Conservation (phyloP, 176 grass and related monocot species). For the Miscanthus lutarioriparius region DNA sequence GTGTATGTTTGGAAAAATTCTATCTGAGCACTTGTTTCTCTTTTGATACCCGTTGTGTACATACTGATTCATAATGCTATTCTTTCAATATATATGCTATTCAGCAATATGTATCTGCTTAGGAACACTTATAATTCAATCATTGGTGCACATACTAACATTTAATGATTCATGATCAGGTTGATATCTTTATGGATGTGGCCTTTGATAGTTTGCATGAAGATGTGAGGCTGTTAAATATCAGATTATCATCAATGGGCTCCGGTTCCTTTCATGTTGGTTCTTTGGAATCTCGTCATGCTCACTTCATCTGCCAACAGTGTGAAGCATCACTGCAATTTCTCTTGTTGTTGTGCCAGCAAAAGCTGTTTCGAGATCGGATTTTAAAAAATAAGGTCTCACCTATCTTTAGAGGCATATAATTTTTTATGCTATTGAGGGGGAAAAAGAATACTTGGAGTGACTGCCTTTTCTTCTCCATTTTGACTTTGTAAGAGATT, state of each 20-base stretch:
- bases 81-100: conserved; percentile 12
- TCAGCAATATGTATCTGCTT: conserved; percentile 12
- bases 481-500: not conserved
- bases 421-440: not conserved
- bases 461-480: not conserved
- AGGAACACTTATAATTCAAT: conserved; percentile 14
- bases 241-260: conserved; percentile 49
- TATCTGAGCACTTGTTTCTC: not conserved
- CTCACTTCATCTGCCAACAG: conserved; percentile 85
- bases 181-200: conserved; percentile 90
- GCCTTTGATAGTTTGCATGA: conserved; percentile 87
- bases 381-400: conserved; percentile 86
- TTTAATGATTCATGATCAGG: conserved; percentile 52
- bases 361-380: conserved; percentile 81
- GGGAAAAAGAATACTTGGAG: not conserved
- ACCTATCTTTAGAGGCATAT: conserved; percentile 17
- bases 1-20: conserved; percentile 21
- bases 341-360: conserved; percentile 88
- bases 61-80: not conserved
- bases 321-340: conserved; percentile 89
- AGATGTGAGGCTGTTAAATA: conserved; percentile 67
- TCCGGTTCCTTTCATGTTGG: conserved; percentile 36
- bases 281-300: conserved; percentile 45
- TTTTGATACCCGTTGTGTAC: not conserved
- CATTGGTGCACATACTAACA: conserved; percentile 24